A percentile compares a stretch with the other conserved stretches of the same genome.
phyloP scores from a whole-genome alignment of 2,329 filamentous ascomycete species.

The Zymoseptoria brevis region DNA sequence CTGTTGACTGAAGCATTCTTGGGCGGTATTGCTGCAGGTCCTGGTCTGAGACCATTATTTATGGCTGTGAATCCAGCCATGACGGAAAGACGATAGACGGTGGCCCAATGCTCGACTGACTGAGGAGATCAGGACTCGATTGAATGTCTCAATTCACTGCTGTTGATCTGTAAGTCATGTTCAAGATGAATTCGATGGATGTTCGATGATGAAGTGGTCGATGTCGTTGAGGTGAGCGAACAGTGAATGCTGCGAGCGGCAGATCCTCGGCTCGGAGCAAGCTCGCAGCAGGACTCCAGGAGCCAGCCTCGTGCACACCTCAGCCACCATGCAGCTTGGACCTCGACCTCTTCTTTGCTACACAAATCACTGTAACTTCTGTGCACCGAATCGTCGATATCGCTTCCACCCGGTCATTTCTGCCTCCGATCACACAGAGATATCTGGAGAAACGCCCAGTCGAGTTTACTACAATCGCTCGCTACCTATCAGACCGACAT shows the following conservation, averaged over 20 bases:
- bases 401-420: neutral
- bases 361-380: neutral
- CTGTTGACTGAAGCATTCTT: neutral
- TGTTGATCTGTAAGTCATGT: neutral
- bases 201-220: neutral
- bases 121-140: neutral
- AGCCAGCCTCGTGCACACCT: neutral
- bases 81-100: neutral
- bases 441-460: neutral
- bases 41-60: constrained; percentile 4
- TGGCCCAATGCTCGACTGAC: neutral
- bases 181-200: neutral
- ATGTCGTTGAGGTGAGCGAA: neutral
- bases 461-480: too few species aligned
- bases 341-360: neutral
- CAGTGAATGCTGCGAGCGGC: neutral
- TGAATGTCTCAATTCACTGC: neutral
- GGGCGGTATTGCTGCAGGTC: neutral
- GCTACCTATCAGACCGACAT: neutral
- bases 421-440: neutral
- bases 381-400: neutral
- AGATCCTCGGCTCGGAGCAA: neutral
- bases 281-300: too few species aligned
- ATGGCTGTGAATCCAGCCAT: constrained; percentile 18
- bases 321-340: neutral